These are phyloP conservation scores for Fomitopsis pinicola DNA, from an alignment of 1,284 basidiomycete species.

Conservation along the genomic window DNA sequence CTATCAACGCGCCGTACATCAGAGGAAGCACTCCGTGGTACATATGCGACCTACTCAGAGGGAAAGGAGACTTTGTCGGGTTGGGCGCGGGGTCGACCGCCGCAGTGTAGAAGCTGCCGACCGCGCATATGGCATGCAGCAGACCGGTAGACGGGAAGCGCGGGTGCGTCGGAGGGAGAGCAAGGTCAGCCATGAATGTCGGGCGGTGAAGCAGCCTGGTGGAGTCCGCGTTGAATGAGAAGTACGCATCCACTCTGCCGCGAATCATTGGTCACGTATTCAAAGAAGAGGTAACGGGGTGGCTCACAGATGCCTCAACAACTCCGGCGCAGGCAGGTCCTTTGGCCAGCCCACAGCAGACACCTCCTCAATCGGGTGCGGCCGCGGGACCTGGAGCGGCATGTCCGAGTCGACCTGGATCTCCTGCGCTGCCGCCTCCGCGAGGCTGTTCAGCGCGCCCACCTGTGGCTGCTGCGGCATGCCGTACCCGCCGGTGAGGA, in stretches of 20 bases:
- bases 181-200: conserved; percentile 61
- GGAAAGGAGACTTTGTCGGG: conserved; percentile 29
- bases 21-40: neutral
- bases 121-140: conserved; percentile 74
- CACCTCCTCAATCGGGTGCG: conserved; percentile 12
- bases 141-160: conserved; percentile 64
- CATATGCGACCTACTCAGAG: conserved; percentile 8
- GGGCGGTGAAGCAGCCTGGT: conserved; percentile 58
- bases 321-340: conserved; percentile 52
- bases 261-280: neutral
- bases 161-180: conserved; percentile 59
- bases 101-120: conserved; percentile 64
- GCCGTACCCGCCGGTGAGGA: neutral
- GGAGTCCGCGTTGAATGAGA: conserved; percentile 67
- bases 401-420: neutral
- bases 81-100: conserved; percentile 51
- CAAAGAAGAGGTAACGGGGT: neutral
- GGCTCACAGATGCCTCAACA: conserved; percentile 61
- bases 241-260: conserved; percentile 65
- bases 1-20: conserved; percentile 21
- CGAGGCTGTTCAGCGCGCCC: conserved; percentile 8
- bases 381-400: neutral
- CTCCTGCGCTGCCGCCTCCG: conserved; percentile 2
- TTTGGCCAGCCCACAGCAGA: conserved; percentile 61
- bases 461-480: neutral